Base-by-base conservation (phyloP, 768 basidiomycete species). In the Podaxis rugospora region DNA sequence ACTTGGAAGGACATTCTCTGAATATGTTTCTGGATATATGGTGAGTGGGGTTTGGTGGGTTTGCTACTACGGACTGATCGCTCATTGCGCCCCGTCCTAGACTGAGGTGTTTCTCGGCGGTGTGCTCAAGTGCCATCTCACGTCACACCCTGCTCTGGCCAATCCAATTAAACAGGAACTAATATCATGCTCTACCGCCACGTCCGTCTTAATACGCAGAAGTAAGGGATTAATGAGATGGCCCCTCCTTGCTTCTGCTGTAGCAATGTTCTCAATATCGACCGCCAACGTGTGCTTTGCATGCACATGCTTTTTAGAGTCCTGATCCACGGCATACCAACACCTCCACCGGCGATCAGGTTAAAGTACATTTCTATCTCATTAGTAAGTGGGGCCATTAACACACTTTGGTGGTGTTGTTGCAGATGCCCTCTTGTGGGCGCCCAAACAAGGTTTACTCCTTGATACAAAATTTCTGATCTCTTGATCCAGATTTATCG, bases 331-430 rank as follows among this genome's bases (percentile, higher is more conserved):
- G 64, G 50, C 5, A 66, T 65, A n/a, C 49, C 56, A 3, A 32
- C 68, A 6, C 61, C 62, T 13, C 64, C 67, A 37, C 50, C 60
- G 28, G 58, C 66, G 16, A 28, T 72, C 23, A 65, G 68, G n/a
- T 71, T 73, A 0, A 75, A 76, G 52, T 74, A 71, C 35, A 67
- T 71, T 47, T 77, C 14, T 75, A 73, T 64, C 70, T 75, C 5
- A 71, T 74, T n/a, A 78, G 76, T 57, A 76, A 74, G 76, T 78
- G 57, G 57, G 75, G 65, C 3, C 21, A 11, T 44, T 49, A 52
- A 5, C 16, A 7, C 42, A 10, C 37, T n/a, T 25, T 18, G 49
- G 35, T n/a, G 63, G 64, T 44, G 25, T 61, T 14, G 49, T 65
- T 21, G 64, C 62, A 32, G 62, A 65, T 39, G 42, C 62, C 1